Conservation (phyloP, 78 protist genomes). For the Mantamonas sphyraenae region DNA sequence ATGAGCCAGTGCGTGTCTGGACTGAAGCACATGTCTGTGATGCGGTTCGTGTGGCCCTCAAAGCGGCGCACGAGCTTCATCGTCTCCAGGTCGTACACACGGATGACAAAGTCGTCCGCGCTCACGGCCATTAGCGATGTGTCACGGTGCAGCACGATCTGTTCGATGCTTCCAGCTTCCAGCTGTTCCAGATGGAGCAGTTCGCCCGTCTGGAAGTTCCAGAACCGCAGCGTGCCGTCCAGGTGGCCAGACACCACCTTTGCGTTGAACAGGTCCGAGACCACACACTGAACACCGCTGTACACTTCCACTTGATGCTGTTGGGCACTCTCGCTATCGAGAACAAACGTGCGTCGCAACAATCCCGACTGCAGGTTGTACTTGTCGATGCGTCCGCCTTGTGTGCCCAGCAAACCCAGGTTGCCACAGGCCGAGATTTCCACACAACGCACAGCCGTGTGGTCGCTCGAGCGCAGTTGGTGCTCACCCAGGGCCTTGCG, state of each 20-base stretch:
- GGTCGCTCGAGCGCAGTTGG: neutral
- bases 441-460: neutral
- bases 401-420: constrained; percentile 7
- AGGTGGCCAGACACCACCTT: constrained; percentile 8
- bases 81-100: constrained; percentile 35
- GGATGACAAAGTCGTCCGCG: constrained; percentile 25
- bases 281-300: too few species aligned
- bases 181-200: constrained; percentile 2
- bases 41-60: constrained; percentile 16
- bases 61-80: constrained; percentile 15
- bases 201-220: constrained; percentile 12
- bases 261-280: constrained; percentile 24
- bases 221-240: constrained; percentile 18
- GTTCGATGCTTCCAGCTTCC: neutral
- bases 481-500: constrained; percentile 19
- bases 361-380: constrained; percentile 38
- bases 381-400: neutral
- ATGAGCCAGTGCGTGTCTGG: constrained; percentile 29
- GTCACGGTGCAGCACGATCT: constrained; percentile 17
- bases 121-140: constrained; percentile 34
- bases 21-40: constrained; percentile 18
- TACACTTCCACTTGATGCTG: too few species aligned
- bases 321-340: too few species aligned
- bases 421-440: constrained; percentile 26
- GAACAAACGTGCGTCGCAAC: too few species aligned